phyloP scores from a whole-genome alignment of 2,329 filamentous ascomycete species.

The Apiospora pterosperma region DNA sequence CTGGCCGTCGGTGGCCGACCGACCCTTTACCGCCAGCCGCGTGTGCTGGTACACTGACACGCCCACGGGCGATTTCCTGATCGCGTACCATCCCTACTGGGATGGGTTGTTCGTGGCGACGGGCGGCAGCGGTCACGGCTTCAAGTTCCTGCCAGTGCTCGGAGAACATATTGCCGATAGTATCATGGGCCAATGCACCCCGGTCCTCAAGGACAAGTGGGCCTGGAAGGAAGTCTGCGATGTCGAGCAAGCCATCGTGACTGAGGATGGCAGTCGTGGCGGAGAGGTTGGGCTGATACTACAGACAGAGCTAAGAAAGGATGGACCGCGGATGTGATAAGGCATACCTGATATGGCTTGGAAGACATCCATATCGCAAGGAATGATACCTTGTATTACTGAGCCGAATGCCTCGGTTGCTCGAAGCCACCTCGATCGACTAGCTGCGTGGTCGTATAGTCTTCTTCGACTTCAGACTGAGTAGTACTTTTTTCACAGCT shows the following conservation, averaged over 20 bases:
- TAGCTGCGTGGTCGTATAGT: neutral
- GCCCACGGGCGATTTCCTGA: conserved; percentile 65
- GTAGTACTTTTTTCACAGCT: no score
- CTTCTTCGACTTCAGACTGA: neutral
- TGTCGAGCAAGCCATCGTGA: conserved; percentile 36
- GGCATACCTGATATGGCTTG: neutral
- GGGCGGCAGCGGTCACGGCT: conserved; percentile 62
- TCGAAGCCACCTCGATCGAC: neutral
- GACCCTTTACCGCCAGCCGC: conserved; percentile 59
- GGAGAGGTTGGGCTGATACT: conserved; percentile 44
- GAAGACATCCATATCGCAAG: neutral
- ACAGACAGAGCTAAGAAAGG: conserved; percentile 37
- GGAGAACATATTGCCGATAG: conserved; percentile 59
- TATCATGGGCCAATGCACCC: conserved; percentile 41
- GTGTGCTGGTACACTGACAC: conserved; percentile 79
- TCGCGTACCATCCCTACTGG: conserved; percentile 65
- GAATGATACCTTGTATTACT: neutral
- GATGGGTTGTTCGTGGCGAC: conserved; percentile 58
- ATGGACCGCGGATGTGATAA: conserved; percentile 7
- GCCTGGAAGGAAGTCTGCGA: conserved; percentile 59
- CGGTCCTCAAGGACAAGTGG: conserved; percentile 55
- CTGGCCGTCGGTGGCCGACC: conserved; percentile 46
- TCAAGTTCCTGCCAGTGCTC: conserved; percentile 67
- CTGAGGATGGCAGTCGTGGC: conserved; percentile 52
- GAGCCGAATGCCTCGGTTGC: neutral